Evolutionary conservation across 2,329 filamentous ascomycete species (phyloP), one percentile per base, ranked within the genome.

Genomic region (Colletotrichum simmondsii): DNA sequence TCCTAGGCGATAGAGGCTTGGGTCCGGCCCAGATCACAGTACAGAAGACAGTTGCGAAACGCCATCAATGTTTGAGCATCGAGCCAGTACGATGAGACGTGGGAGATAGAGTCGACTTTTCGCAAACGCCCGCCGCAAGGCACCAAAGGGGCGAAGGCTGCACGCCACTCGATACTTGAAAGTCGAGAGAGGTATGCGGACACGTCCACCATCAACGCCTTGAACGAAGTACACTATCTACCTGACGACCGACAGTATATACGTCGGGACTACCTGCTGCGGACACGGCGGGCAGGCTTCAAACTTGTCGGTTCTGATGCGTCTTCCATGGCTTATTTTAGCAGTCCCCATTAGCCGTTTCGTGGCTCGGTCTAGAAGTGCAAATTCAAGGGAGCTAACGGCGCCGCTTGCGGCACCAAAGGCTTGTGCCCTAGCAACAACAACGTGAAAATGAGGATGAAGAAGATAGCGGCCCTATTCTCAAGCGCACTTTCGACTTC

Each of bases 321-420:
- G 19, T 49, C 42, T 49, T 49, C 42, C 42, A 68, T 14, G 26
- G 42, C 65, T 68, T 63, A 35, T 53, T 68, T 72, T 63, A 63
- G 69, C 49, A 71, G 19, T 22, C 3, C 58, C 56, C 57, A 16
- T 52, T 14, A 32, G 57, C 22, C 30, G 52, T 19, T 58, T 42
- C 52, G 22, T 68, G 16, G 37, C 69, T 42, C 37, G 30, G 52
- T 52, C 35, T 52, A 71, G 37, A 58, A 26, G 52, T 24, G 35
- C 32, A 53, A 54, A 63, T n/a, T 58, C 58, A 62, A 60, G n/a
- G 69, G 35, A 54, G 30, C 68, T 65, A 59, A 24, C n/a, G 42
- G 62, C 56, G 24, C 63, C 49, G 37, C 24, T 42, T 12, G 22
- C 37, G 32, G 65, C 46, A 63, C 58, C 49, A 24, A 54, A 22